Base-by-base conservation (phyloP, 2,329 filamentous ascomycete genomes). In the Apiospora kogelbergensis region DNA sequence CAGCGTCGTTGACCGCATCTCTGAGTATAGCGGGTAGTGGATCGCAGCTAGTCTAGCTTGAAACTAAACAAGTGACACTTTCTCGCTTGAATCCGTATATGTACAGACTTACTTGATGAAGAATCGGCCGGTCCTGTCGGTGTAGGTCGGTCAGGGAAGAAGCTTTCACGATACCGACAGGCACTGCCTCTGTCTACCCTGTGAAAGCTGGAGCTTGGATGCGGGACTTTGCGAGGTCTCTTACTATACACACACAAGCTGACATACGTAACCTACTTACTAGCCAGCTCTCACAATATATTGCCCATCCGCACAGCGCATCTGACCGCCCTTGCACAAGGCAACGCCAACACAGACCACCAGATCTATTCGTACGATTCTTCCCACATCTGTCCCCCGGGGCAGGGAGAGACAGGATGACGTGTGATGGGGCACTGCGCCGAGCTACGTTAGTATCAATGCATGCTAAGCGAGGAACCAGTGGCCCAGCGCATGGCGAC, bases 1-100 rank as follows among this genome's bases (percentile, higher is more conserved):
- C 53, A 60, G 53, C 20, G 26, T 60, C 53, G 53, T 60, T 60
- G 53, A 60, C 53, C 53, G 53, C 53, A 60, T 60, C 53, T 60
- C 53, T 60, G 30, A 53, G 9, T 60, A 37, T 37, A 37, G 53
- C 53, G 53, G 53, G 53, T 37, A 37, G 30, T 60, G 53, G 53
- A 37, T 60, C 33, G 11, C 30, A 20, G 30, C 53, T 60, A 37
- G 17, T 37, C 53, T 60, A 60, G 48, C 53, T 13, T 60, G 30
- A n/a, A 37, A 37, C 53, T n/a, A 37, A 30, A 20, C 33, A 45
- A 37, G 9, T n/a, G 30, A 37, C 53, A 60, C 15, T 48, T 26
- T 44, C 26, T 30, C 4, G 3, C 4, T 57, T 26, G 26, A 26
- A 57, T 33, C 20, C 48, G 48, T 20, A 57, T 33, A 20, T 26